Evolutionary conservation across 768 basidiomycete genomes (phyloP).

Genomic region (Mycena polygramma): DNA sequence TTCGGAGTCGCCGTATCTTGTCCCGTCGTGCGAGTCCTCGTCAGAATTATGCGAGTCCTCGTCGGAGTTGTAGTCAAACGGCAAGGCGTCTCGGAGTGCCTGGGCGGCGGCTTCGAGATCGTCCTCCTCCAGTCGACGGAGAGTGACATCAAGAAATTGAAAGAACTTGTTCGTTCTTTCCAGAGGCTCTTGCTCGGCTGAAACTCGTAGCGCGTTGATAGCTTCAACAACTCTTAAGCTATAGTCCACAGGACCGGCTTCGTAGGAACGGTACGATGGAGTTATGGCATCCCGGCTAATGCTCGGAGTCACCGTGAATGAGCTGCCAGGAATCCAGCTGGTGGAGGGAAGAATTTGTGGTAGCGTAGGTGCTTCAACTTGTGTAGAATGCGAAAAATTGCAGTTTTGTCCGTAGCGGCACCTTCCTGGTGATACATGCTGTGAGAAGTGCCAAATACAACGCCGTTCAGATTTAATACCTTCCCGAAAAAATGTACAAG

Average conservation of each 20-base stretch:
- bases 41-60: neutral
- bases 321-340: no score
- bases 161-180: conserved; percentile 10
- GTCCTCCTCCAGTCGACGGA: conserved; percentile 6
- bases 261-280: neutral
- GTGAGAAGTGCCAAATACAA: neutral
- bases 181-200: conserved; percentile 12
- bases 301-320: no score
- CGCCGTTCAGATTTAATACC: neutral
- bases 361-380: neutral
- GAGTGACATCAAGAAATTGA: conserved; percentile 2
- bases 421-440: neutral
- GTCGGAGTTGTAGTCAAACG: neutral
- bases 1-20: conserved; percentile 14
- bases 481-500: conserved; percentile 21
- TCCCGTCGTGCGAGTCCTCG: neutral
- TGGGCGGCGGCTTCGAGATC: conserved; percentile 16
- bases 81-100: neutral
- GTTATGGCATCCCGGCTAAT: neutral
- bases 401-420: conserved; percentile 22
- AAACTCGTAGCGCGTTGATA: conserved; percentile 19
- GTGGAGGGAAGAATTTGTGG: neutral
- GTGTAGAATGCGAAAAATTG: conserved; percentile 9
- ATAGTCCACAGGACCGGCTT: neutral
- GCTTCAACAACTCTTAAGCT: conserved; percentile 12